Conservation (phyloP, 257 asterid genomes). For the Salvia miltiorrhiza region DNA sequence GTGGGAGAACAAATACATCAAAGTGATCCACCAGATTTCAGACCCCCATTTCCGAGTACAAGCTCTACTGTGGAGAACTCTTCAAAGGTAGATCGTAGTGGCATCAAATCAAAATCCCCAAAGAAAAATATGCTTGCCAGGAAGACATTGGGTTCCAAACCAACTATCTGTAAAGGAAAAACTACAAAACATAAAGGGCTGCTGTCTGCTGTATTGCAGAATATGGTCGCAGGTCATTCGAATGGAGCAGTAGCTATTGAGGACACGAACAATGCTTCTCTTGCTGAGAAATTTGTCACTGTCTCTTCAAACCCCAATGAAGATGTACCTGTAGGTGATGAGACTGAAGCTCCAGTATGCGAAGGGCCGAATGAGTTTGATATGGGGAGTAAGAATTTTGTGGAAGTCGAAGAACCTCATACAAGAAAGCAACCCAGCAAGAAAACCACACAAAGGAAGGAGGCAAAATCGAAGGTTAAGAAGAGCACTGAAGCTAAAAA, state of each 20-base stretch:
- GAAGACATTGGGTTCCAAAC: constrained; percentile 55
- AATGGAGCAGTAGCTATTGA: constrained; percentile 24
- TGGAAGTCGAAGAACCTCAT: constrained; percentile 26
- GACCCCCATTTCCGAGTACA: constrained; percentile 26
- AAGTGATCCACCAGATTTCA: constrained; percentile 28
- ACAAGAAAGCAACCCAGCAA: constrained; percentile 23
- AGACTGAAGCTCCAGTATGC: constrained; percentile 45
- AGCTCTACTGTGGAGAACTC: constrained; percentile 18
- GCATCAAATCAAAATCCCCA: constrained; percentile 30
- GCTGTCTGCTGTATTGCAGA: constrained; percentile 18
- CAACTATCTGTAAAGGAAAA: constrained; percentile 34
- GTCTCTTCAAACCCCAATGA: constrained; percentile 21
- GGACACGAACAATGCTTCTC: constrained; percentile 14
- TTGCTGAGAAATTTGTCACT: constrained; percentile 26
- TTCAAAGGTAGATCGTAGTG: constrained; percentile 30
- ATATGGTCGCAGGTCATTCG: constrained; percentile 20
- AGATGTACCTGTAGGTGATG: constrained; percentile 31
- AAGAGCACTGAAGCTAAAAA: constrained; percentile 28
- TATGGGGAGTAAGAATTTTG: constrained; percentile 2
- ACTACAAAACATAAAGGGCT: constrained; percentile 42
- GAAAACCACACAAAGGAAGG: not conserved
- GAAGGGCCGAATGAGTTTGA: constrained; percentile 22
- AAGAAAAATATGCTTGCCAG: constrained; percentile 42
- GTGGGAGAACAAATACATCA: constrained; percentile 27
- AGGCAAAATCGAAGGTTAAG: constrained; percentile 26